These are phyloP conservation scores for Tolypocladium ovalisporum DNA, from an alignment of 2,329 filamentous ascomycete genomes.

Conservation along the genomic window DNA sequence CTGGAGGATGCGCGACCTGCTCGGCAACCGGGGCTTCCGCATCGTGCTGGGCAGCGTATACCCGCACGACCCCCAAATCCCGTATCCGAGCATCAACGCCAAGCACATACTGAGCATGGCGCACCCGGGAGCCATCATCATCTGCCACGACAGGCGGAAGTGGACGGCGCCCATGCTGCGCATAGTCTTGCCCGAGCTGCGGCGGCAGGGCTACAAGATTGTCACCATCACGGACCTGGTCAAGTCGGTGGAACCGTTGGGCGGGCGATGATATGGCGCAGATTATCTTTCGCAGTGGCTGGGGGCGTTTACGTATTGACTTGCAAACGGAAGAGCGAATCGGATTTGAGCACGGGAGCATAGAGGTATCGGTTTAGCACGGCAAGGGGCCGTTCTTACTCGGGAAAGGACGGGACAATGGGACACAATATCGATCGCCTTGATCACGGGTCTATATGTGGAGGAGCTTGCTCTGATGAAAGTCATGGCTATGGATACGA, in stretches of 20 bases:
- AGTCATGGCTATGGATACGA: background rate
- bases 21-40: constrained; percentile 52
- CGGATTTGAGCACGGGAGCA: background rate
- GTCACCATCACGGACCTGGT: constrained; percentile 62
- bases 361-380: background rate
- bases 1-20: constrained; percentile 50
- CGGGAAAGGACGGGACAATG: background rate
- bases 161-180: constrained; percentile 77
- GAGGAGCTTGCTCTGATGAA: no score
- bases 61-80: constrained; percentile 83
- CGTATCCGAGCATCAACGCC: constrained; percentile 58
- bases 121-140: constrained; percentile 64
- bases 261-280: constrained; percentile 8
- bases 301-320: background rate
- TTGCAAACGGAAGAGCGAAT: background rate
- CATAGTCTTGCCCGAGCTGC: constrained; percentile 61
- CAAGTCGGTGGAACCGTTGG: constrained; percentile 20
- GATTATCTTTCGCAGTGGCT: background rate
- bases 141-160: constrained; percentile 74
- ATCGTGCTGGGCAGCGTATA: constrained; percentile 79
- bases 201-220: constrained; percentile 56
- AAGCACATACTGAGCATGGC: constrained; percentile 73
- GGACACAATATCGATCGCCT: background rate
- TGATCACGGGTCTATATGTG: background rate
- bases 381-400: background rate